These are phyloP conservation scores for Aquilaria sinensis DNA, from an alignment of 345 rosid genomes.

Conservation along the genomic window DNA sequence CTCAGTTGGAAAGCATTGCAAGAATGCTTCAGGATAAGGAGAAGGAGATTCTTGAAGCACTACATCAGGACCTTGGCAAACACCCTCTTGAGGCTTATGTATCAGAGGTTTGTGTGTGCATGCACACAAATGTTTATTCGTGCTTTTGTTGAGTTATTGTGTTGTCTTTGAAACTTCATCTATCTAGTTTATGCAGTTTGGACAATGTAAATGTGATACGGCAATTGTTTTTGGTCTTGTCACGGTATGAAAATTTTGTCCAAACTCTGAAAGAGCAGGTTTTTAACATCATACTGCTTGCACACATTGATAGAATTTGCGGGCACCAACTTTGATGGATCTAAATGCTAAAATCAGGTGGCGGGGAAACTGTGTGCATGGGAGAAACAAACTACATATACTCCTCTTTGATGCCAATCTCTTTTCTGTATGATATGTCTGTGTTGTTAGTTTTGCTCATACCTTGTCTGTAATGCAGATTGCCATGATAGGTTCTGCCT, in stretches of 20 bases:
- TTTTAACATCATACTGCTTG: not conserved
- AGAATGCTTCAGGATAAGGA: constrained; percentile 71
- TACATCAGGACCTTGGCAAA: constrained; percentile 61
- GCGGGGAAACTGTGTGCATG: not conserved
- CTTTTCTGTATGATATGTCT: not conserved
- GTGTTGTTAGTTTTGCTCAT: not conserved
- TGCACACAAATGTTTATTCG: not conserved
- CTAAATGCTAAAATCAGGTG: not conserved
- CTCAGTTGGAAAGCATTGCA: constrained; percentile 48
- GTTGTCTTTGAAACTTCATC: not conserved
- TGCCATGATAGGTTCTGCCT: constrained; percentile 41
- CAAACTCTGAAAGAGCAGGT: not conserved
- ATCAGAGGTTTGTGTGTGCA: constrained; percentile 48
- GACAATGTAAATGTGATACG: not conserved
- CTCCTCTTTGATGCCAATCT: not conserved
- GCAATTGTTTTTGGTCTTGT: not conserved
- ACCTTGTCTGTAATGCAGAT: constrained; percentile 36
- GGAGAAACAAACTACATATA: constrained; percentile 1
- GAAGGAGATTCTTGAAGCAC: constrained; percentile 45
- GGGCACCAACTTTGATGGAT: not conserved
- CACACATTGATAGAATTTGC: not conserved
- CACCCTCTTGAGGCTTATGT: constrained; percentile 56
- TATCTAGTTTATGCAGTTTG: not conserved
- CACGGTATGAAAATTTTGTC: not conserved
- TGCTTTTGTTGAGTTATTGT: not conserved